Conservation (phyloP, 2,329 filamentous ascomycete genomes). For the Trichoderma semiorbis region DNA sequence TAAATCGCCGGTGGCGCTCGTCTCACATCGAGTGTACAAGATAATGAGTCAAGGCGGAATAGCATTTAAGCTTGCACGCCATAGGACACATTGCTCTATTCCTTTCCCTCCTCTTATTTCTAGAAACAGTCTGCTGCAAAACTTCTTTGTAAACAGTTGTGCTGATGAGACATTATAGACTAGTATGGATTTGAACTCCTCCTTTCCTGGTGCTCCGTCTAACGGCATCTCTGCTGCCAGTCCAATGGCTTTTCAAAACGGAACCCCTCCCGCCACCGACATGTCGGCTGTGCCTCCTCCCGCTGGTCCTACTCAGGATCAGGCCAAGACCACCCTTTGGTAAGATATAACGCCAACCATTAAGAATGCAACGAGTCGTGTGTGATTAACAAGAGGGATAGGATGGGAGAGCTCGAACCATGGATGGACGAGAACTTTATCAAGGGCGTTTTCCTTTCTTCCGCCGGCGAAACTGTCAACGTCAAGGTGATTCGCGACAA, state of each 20-base stretch:
- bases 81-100: neutral
- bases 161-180: conserved; percentile 20
- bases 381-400: conserved; percentile 34
- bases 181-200: conserved; percentile 34
- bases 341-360: conserved; percentile 29
- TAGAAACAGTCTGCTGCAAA: neutral
- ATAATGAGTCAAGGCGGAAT: neutral
- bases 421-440: conserved; percentile 99
- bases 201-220: conserved; percentile 30
- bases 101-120: neutral
- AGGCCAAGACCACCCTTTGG: conserved; percentile 58
- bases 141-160: neutral
- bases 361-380: neutral
- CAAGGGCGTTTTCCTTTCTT: conserved; percentile 82
- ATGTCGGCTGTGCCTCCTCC: conserved; percentile 36
- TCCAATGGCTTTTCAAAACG: conserved; percentile 39
- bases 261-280: conserved; percentile 38
- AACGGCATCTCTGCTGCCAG: conserved; percentile 32
- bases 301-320: conserved; percentile 39
- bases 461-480: conserved; percentile 90
- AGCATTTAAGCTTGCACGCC: neutral
- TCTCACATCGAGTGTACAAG: neutral
- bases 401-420: conserved; percentile 98
- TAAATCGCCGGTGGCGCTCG: neutral
- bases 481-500: conserved; percentile 99